Percentiles rank a stretch among this genome's conserved stretches.
These are phyloP conservation scores for Penicillium nucicola DNA, from an alignment of 495 filamentous ascomycete genomes.

Conservation along the genomic window DNA sequence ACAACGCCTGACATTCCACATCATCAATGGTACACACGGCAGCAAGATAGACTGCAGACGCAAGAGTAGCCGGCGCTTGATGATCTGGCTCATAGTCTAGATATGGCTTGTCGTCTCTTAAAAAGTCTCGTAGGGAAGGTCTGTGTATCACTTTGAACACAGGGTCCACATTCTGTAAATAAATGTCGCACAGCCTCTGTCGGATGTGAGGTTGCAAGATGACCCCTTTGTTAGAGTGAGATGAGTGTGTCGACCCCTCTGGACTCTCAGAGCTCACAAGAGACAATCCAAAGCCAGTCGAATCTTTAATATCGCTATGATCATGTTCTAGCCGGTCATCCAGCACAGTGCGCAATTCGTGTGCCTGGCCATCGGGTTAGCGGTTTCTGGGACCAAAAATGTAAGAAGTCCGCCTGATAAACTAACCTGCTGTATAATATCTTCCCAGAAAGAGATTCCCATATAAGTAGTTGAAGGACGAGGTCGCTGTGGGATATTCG, in stretches of 20 bases:
- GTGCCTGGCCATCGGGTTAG: constrained; percentile 7
- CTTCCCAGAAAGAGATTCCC: constrained; percentile 32
- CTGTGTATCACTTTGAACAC: constrained; percentile 39
- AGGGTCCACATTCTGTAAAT: constrained; percentile 35
- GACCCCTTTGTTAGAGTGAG: constrained; percentile 7
- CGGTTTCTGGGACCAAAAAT: neutral
- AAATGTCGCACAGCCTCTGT: constrained; percentile 29
- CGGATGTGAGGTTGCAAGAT: constrained; percentile 1
- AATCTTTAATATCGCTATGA: constrained; percentile 3
- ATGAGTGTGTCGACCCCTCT: constrained; percentile 11
- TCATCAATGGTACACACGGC: constrained; percentile 43
- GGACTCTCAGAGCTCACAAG: constrained; percentile 20
- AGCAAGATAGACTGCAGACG: constrained; percentile 51
- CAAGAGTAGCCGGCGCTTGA: constrained; percentile 38
- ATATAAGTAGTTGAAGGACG: constrained; percentile 18
- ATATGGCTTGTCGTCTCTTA: constrained; percentile 29
- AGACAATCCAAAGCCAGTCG: constrained; percentile 8
- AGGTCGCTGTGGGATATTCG: constrained; percentile 7
- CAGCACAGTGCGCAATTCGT: constrained; percentile 21
- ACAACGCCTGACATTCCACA: constrained; percentile 36
- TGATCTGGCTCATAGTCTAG: constrained; percentile 30
- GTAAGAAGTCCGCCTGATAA: neutral
- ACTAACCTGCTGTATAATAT: constrained; percentile 32
- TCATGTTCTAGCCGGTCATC: constrained; percentile 20
- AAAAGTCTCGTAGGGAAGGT: constrained; percentile 29